Base-by-base conservation (phyloP, 768 basidiomycete genomes). In the Suillus variegatus region DNA sequence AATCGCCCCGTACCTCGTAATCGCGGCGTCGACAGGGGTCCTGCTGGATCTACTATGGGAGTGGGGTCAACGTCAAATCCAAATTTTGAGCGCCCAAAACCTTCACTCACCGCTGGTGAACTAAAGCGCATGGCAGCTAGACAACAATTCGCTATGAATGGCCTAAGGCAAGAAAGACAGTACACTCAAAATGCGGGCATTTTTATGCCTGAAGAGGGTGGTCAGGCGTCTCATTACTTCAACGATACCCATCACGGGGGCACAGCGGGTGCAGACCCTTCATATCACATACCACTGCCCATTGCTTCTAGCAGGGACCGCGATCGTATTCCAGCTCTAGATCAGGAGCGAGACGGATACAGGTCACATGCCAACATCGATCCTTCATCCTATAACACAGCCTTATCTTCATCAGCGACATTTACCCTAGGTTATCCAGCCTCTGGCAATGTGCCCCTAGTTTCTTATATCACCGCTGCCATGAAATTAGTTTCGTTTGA, bases 221-320 rank as follows among this genome's bases (percentile, higher is more conserved):
- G 74, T 0, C 70, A 78, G 12, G 71, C 77, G 43, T 78, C 80
- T 3, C 82, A 80, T 63, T 75, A 82, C 7, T 78, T 77, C 63
- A 73, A 76, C 12, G 75, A 84, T 38, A 81, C 81, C 1, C 73
- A 82, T 61, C 79, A 80, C 6, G 80, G 82, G 54, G 86, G n/a
- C n/a, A n/a, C n/a, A n/a, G n/a, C n/a, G n/a, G n/a, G 85, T 65
- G 80, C 80, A 32, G 77, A 78, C 20, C 84, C 83, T 9, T 80
- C 81, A 10, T 78, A 78, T 60, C 82, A 82, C 13, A 74, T 80
- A 2, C 73, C 81, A 0, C 78, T 79, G 35, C 79, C 80, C 52
- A 76, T 78, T n/a, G 8, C 51, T 28, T 38, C 36, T 2, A 7
- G 51, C 25, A 65, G 72, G 20, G 77, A 78, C 54, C 67, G 67